These are phyloP conservation scores for Elaeis oleifera DNA, from an alignment of 202 grass and related monocot genomes.

Conservation along the genomic window DNA sequence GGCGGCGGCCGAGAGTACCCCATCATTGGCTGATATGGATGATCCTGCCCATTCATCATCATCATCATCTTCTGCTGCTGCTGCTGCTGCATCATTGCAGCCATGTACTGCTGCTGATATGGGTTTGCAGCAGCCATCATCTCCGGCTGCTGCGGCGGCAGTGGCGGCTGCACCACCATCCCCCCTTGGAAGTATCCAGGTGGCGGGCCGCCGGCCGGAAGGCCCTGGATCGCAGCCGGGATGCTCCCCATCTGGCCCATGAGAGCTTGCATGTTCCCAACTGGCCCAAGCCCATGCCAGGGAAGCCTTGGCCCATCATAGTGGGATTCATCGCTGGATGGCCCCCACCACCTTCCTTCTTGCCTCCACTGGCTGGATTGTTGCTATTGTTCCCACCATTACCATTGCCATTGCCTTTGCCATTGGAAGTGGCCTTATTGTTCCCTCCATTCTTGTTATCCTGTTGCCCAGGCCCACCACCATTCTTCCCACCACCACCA, in stretches of 20 bases:
- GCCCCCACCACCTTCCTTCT: neutral
- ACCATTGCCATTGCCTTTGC: neutral
- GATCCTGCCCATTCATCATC: constrained; percentile 25
- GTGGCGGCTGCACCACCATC: neutral
- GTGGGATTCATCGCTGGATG: neutral
- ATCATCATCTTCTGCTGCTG: neutral
- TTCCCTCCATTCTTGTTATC: neutral
- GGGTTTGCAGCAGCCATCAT: constrained; percentile 7
- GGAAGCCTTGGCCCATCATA: constrained; percentile 3
- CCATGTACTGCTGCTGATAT: constrained; percentile 16
- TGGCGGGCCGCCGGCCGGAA: neutral
- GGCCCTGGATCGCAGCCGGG: constrained; percentile 1
- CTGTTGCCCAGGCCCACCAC: neutral
- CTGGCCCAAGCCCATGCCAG: neutral
- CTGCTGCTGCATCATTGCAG: constrained; percentile 20
- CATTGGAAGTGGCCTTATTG: neutral
- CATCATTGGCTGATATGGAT: constrained; percentile 12
- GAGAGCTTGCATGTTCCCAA: neutral
- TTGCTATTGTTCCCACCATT: constrained; percentile 1
- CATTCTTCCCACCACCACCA: neutral
- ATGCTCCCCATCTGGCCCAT: constrained; percentile 17
- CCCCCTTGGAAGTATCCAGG: constrained; percentile 11
- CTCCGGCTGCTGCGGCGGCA: neutral
- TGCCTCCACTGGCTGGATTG: neutral
- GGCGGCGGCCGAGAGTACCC: constrained; percentile 5